Evolutionary conservation across 2,329 filamentous ascomycete species (phyloP).

Genomic region (Zalaria obscura): DNA sequence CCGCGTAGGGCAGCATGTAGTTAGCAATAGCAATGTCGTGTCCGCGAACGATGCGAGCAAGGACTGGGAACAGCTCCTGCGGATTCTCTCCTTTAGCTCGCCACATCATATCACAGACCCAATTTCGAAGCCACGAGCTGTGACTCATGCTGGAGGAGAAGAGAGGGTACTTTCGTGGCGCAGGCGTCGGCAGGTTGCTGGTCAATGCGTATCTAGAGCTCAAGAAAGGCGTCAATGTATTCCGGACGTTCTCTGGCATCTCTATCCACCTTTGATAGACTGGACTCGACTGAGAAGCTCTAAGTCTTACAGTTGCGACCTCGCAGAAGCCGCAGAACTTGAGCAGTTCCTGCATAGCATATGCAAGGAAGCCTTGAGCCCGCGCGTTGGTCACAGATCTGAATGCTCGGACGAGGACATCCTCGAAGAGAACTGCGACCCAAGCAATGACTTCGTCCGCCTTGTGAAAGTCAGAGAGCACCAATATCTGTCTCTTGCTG

Average conservation of each 20-base stretch:
- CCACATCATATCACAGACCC: conserved; percentile 71
- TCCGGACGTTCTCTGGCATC: conserved; percentile 63
- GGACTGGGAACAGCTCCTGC: conserved; percentile 62
- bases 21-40: conserved; percentile 77
- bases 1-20: conserved; percentile 78
- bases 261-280: conserved; percentile 62
- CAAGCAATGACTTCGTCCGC: conserved; percentile 73
- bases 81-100: conserved; percentile 63
- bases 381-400: conserved; percentile 77
- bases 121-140: conserved; percentile 63
- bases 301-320: conserved; percentile 35
- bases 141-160: conserved; percentile 58
- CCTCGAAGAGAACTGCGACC: conserved; percentile 68
- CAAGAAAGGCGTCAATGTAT: conserved; percentile 77
- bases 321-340: conserved; percentile 60
- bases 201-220: conserved; percentile 68
- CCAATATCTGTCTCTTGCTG: conserved; percentile 69
- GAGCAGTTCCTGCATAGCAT: conserved; percentile 84
- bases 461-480: conserved; percentile 73
- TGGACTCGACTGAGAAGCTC: conserved; percentile 41
- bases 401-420: conserved; percentile 83
- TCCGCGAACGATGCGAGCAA: conserved; percentile 69
- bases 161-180: conserved; percentile 51
- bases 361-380: conserved; percentile 82
- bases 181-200: conserved; percentile 13